Conservation (phyloP, 768 basidiomycete species). For the Leccinellum luteum region DNA sequence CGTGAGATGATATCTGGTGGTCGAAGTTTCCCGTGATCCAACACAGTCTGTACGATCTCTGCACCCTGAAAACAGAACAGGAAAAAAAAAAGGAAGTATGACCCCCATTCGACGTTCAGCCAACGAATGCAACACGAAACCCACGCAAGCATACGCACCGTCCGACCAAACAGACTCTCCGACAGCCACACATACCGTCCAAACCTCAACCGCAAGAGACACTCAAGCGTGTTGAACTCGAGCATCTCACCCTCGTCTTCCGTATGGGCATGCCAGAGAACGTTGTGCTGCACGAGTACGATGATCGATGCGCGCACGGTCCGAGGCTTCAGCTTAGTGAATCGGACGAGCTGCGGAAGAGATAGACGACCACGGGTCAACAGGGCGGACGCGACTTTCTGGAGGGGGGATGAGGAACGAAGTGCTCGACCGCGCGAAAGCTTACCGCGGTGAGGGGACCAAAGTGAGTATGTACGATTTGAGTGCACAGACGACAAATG, state of each 20-base stretch:
- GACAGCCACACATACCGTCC: slow-evolving; percentile 79
- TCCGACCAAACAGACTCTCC: slow-evolving; percentile 63
- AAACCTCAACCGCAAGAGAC: slow-evolving; percentile 77
- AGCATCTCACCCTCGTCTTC: slow-evolving; percentile 73
- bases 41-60: slow-evolving; percentile 69
- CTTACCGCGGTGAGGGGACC: slow-evolving; percentile 65
- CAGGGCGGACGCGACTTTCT: slow-evolving; percentile 74
- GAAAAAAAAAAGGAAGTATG: background rate
- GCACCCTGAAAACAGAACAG: slow-evolving; percentile 51
- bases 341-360: slow-evolving; percentile 62
- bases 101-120: background rate
- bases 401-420: slow-evolving; percentile 3
- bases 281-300: slow-evolving; percentile 86
- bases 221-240: slow-evolving; percentile 83
- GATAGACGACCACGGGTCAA: slow-evolving; percentile 85
- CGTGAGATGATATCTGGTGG: slow-evolving; percentile 63
- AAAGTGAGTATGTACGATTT: slow-evolving; percentile 65
- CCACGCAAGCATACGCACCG: slow-evolving; percentile 44
- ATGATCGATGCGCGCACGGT: slow-evolving; percentile 69
- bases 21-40: slow-evolving; percentile 86
- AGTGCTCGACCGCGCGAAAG: background rate
- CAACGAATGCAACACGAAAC: background rate
- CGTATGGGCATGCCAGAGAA: slow-evolving; percentile 79
- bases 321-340: slow-evolving; percentile 64
- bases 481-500: slow-evolving; percentile 56